Evolutionary conservation across 306 rosid genomes (phyloP), one percentile per base, ranked within the genome.

Genomic region (Parietaria judaica): DNA sequence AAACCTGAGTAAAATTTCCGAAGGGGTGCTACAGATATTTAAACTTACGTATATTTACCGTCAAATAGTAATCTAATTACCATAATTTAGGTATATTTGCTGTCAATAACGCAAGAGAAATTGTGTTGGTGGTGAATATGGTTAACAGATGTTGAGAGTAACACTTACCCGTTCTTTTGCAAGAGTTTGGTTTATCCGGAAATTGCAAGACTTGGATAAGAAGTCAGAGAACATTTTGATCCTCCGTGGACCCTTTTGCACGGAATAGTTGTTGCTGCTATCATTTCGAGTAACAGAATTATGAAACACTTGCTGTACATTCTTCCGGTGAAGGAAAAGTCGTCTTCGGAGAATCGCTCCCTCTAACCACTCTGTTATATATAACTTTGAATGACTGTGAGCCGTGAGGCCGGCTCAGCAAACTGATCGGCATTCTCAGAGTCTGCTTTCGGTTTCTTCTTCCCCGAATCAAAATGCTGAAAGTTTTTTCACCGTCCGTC

Each of bases 371-470:
- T 56, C 97, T 86, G 81, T 79, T 94, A 76, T 73, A 79, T 62
- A 70, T 74, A 68, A 79, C 89, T 80, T 94, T 94, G 77, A 94
- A 94, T 35, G 97, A 86, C 84, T 88, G 94, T 65, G 99, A 88
- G 64, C 95, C 88, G 59, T 94, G 77, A 14, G 99, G 97, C 59
- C 90, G 88, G 70, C 68, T 88, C 53, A 94, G 95, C 80, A 84
- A 84, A 84, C 97, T 86, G 65, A 86, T 81, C 31, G 99, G 99
- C 90, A 94, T 84, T 73, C 97, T 78, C 47, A 88, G 79, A 61
- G 99, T 88, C 76, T 88, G 97, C 77, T 82, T 94, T 50, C 95
- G 83, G 63, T 94, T 88, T 81, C 97, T 84, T 78, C 90, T 82
- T 51, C 99, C 99, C 74, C 99, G 81, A 15, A 86, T 49, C 84